Base-by-base conservation (phyloP, 495 filamentous ascomycete genomes). In the Massariosphaeria phaeospora region DNA sequence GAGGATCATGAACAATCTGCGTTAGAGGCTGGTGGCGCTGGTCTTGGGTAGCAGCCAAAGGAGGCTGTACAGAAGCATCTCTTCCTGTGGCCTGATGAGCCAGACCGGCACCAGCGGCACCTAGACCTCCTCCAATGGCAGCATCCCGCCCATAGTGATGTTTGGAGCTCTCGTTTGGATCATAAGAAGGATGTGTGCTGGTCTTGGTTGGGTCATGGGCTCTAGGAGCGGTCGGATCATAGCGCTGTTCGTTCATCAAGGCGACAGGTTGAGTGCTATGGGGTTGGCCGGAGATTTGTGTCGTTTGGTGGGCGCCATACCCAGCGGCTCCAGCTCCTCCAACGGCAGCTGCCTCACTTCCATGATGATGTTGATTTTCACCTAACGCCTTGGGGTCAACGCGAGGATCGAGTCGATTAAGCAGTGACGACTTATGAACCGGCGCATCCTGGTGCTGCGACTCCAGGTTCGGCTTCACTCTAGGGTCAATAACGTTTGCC, bases 141-240 rank as follows among this genome's bases (percentile, higher is more conserved):
- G 58, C 53, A 47, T 65, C 58, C 4, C 58, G 36, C 26, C 61
- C 61, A 39, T 67, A 65, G 48, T 71, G 66, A 48, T 64, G 69
- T 26, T 61, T 36, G 24, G 27, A 36, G 20, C 18, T 33, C 18
- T 9, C n/a, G n/a, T n/a, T n/a, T n/a, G n/a, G n/a, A n/a, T n/a
- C n/a, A n/a, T n/a, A n/a, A n/a, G n/a, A n/a, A n/a, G n/a, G n/a
- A n/a, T n/a, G n/a, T n/a, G n/a, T n/a, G n/a, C n/a, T n/a, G n/a
- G n/a, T 7, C 15, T 33, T 23, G 9, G 17, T 46, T 5, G 54
- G 54, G 25, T 49, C 46, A 17, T 59, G 55, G 13, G 55, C 52
- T 33, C 52, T 29, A 8, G 30, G 17, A 2, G 50, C 52, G 24
- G 26, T 31, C 9, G 58, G 41, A 38, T 61, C 58, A 33, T 49